Percentiles rank a stretch among this genome's conserved stretches.
These are phyloP conservation scores for Cryptomeria japonica DNA, from an alignment of 75 land plant genomes.

Conservation along the genomic window DNA sequence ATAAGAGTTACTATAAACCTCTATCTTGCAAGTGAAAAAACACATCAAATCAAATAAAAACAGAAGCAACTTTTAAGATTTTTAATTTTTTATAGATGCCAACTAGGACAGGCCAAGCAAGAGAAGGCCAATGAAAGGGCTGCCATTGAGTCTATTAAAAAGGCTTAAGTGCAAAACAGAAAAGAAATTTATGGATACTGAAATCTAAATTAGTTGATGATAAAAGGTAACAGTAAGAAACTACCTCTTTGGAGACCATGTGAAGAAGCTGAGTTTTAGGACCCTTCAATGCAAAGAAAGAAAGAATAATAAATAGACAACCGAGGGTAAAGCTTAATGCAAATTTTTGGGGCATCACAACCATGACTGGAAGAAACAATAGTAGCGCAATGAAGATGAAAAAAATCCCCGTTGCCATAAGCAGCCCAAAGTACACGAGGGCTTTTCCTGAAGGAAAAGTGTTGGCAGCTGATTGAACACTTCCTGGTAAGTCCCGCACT, in stretches of 20 bases:
- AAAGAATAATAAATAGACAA: constrained; percentile 73
- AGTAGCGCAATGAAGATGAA: constrained; percentile 85
- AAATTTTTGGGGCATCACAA: constrained; percentile 93
- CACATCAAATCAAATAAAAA: background rate
- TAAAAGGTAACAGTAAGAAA: background rate
- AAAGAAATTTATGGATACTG: background rate
- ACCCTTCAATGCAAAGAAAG: constrained; percentile 91
- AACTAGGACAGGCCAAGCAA: background rate
- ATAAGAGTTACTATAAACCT: background rate
- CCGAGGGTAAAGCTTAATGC: constrained; percentile 95
- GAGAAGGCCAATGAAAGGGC: background rate
- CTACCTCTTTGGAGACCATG: constrained; percentile 94
- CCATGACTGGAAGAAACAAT: constrained; percentile 95
- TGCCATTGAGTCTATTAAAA: background rate
- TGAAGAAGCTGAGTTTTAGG: constrained; percentile 81
- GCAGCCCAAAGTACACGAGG: constrained; percentile 75
- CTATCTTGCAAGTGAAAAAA: background rate
- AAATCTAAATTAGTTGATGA: background rate
- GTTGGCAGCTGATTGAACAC: constrained; percentile 78
- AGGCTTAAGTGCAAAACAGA: background rate
- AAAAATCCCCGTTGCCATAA: constrained; percentile 86
- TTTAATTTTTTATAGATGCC: too few species aligned
- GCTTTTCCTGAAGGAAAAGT: constrained; percentile 87
- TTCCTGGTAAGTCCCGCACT: constrained; percentile 81
- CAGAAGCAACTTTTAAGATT: too few species aligned